Evolutionary conservation across 108 stramenopile species (phyloP).

Genomic region (Stephanodiscus minutulus): DNA sequence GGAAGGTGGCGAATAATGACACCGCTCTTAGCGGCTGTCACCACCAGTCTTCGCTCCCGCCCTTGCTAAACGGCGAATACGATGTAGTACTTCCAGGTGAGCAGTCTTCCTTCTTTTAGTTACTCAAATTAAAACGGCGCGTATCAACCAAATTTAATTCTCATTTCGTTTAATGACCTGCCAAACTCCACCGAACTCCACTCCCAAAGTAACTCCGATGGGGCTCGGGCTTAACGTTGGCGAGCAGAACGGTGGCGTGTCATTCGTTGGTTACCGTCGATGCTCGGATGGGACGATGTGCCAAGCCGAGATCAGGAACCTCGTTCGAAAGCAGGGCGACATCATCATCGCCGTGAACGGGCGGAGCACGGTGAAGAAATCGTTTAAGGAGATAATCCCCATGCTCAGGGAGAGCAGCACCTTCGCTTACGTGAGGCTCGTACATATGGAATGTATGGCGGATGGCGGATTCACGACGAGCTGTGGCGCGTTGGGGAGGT

Average conservation of each 20-base stretch:
- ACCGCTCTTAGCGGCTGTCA: slow-evolving; percentile 8
- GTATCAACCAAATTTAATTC: not conserved
- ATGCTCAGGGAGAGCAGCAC: slow-evolving; percentile 65
- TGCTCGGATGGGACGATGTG: slow-evolving; percentile 71
- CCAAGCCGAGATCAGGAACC: slow-evolving; percentile 65
- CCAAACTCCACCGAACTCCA: not conserved
- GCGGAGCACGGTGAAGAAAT: slow-evolving; percentile 68
- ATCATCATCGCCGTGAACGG: slow-evolving; percentile 88
- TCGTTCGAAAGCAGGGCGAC: slow-evolving; percentile 72
- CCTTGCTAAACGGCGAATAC: slow-evolving; percentile 76
- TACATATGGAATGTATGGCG: slow-evolving; percentile 43
- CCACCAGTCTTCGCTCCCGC: slow-evolving; percentile 54
- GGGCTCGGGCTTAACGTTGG: slow-evolving; percentile 90
- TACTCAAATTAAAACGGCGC: not conserved
- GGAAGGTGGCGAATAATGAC: slow-evolving; percentile 28
- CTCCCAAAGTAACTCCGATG: slow-evolving; percentile 58
- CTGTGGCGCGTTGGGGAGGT: slow-evolving; percentile 67
- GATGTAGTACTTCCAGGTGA: slow-evolving; percentile 72
- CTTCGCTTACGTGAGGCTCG: slow-evolving; percentile 79
- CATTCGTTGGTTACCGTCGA: slow-evolving; percentile 75
- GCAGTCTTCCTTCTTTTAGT: not conserved
- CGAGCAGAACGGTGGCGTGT: slow-evolving; percentile 74
- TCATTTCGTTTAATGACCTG: not conserved
- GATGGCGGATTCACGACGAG: slow-evolving; percentile 68
- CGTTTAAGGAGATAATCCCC: slow-evolving; percentile 79